Evolutionary conservation across 306 rosid genomes (phyloP).

Genomic region (Fragaria iinumae): DNA sequence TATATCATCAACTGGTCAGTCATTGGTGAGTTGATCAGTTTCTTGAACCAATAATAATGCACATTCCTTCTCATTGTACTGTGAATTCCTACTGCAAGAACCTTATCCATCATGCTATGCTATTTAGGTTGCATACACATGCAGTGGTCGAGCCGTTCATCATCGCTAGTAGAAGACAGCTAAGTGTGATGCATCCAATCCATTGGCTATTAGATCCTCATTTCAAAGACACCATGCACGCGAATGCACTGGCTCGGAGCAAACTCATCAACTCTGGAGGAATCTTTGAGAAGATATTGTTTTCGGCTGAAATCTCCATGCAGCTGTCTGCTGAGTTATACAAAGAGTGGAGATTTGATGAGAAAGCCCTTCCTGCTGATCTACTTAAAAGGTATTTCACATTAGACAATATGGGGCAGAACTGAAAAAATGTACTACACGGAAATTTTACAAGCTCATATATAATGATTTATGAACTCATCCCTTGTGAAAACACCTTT

Average conservation of each 20-base stretch:
- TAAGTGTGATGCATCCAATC: slow-evolving; percentile 76
- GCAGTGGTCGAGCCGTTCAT: slow-evolving; percentile 84
- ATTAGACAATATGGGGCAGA: background rate
- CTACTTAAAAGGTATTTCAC: slow-evolving; percentile 54
- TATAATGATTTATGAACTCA: background rate
- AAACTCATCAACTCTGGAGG: slow-evolving; percentile 59
- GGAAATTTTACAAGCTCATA: background rate
- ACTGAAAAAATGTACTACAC: background rate
- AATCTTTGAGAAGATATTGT: slow-evolving; percentile 50
- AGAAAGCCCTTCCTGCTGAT: slow-evolving; percentile 77
- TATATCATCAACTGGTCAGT: slow-evolving; percentile 62
- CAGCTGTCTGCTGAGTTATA: slow-evolving; percentile 58
- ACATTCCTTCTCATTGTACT: background rate
- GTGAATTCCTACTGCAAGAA: background rate
- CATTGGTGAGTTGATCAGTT: slow-evolving; percentile 59
- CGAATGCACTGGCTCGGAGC: slow-evolving; percentile 55
- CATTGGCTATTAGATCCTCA: slow-evolving; percentile 63
- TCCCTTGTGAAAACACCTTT: slow-evolving; percentile 10
- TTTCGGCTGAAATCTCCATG: slow-evolving; percentile 65
- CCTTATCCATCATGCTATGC: slow-evolving; percentile 7
- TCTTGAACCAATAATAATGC: slow-evolving; percentile 2
- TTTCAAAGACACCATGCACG: slow-evolving; percentile 69
- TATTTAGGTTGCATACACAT: slow-evolving; percentile 60
- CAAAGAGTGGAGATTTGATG: slow-evolving; percentile 65
- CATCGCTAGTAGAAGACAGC: slow-evolving; percentile 70